A percentile compares a stretch with the other conserved stretches of the same genome.
Evolutionary conservation across 2,329 filamentous ascomycete species (phyloP).

Genomic region (Emmonsia crescens): DNA sequence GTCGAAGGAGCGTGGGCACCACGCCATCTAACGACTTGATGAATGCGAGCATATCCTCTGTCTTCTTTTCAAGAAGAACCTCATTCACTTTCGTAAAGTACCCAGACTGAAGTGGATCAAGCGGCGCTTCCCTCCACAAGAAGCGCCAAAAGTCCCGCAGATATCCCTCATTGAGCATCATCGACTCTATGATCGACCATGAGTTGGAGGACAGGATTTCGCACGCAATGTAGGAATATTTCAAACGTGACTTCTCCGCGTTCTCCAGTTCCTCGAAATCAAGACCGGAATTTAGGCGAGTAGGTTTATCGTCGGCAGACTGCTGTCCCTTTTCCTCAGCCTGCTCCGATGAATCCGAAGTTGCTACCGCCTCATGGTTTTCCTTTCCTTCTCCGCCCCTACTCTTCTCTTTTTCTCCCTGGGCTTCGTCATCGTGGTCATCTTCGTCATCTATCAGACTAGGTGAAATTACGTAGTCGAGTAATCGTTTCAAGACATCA

Average conservation of each 20-base stretch:
- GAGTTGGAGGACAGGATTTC: constrained; percentile 92
- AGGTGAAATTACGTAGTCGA: constrained; percentile 85
- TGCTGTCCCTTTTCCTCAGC: constrained; percentile 15
- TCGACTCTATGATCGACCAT: constrained; percentile 88
- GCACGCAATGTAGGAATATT: constrained; percentile 86
- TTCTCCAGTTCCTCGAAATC: constrained; percentile 50
- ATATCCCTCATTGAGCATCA: constrained; percentile 72
- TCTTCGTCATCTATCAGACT: constrained; percentile 41
- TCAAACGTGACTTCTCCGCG: constrained; percentile 79
- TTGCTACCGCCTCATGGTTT: constrained; percentile 18
- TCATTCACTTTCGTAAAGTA: constrained; percentile 99
- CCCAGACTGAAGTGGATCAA: constrained; percentile 87
- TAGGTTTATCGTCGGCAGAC: constrained; percentile 39
- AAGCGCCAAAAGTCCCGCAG: constrained; percentile 86
- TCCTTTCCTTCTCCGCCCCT: constrained; percentile 21
- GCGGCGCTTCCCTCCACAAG: constrained; percentile 66
- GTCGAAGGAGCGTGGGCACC: constrained; percentile 73
- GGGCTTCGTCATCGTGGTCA: constrained; percentile 43
- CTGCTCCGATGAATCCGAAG: constrained; percentile 14
- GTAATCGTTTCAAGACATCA: constrained; percentile 67
- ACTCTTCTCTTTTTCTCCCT: constrained; percentile 27
- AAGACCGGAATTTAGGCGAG: constrained; percentile 14
- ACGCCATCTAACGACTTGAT: constrained; percentile 75
- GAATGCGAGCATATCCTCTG: constrained; percentile 88
- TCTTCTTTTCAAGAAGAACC: constrained; percentile 94